A percentile compares a stretch with the other conserved stretches of the same genome.
Evolutionary conservation across 495 filamentous ascomycete species (phyloP).

Genomic region (Glutinoglossum americanum): DNA sequence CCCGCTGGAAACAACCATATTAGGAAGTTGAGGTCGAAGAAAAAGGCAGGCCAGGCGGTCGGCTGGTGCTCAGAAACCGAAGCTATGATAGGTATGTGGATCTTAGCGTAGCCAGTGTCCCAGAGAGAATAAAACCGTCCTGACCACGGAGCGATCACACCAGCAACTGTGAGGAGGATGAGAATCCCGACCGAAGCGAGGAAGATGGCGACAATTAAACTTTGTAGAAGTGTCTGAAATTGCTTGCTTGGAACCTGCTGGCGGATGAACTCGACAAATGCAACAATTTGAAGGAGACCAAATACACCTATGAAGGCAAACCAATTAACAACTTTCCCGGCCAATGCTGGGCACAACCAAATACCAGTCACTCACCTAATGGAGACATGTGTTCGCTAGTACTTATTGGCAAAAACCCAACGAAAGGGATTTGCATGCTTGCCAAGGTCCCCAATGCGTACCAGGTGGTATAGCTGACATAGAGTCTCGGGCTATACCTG

Average conservation of each 20-base stretch:
- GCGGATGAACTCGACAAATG: slow-evolving; percentile 78
- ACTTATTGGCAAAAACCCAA: slow-evolving; percentile 87
- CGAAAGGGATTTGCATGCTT: slow-evolving; percentile 99
- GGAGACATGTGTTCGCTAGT: slow-evolving; percentile 99
- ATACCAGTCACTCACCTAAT: slow-evolving; percentile 37
- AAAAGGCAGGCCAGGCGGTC: slow-evolving; percentile 99
- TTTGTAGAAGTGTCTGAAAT: slow-evolving; percentile 68
- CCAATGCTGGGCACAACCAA: neutral
- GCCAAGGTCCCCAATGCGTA: slow-evolving; percentile 90
- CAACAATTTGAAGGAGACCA: slow-evolving; percentile 84
- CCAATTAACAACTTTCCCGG: slow-evolving; percentile 3
- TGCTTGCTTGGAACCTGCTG: slow-evolving; percentile 74
- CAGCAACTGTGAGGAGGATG: slow-evolving; percentile 62
- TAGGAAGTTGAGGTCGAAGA: slow-evolving; percentile 94
- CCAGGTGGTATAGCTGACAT: slow-evolving; percentile 95
- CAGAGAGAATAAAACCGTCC: slow-evolving; percentile 98
- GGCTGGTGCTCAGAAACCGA: slow-evolving; percentile 99
- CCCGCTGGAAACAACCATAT: slow-evolving; percentile 99
- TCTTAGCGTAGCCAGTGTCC: slow-evolving; percentile 98
- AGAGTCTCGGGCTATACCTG: slow-evolving; percentile 77
- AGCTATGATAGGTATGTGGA: slow-evolving; percentile 98
- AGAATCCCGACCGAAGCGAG: slow-evolving; percentile 51
- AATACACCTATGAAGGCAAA: slow-evolving; percentile 48
- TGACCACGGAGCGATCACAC: slow-evolving; percentile 91
- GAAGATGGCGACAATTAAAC: slow-evolving; percentile 58